phyloP scores from a whole-genome alignment of 345 rosid genomes.

The Microthlaspi erraticum region DNA sequence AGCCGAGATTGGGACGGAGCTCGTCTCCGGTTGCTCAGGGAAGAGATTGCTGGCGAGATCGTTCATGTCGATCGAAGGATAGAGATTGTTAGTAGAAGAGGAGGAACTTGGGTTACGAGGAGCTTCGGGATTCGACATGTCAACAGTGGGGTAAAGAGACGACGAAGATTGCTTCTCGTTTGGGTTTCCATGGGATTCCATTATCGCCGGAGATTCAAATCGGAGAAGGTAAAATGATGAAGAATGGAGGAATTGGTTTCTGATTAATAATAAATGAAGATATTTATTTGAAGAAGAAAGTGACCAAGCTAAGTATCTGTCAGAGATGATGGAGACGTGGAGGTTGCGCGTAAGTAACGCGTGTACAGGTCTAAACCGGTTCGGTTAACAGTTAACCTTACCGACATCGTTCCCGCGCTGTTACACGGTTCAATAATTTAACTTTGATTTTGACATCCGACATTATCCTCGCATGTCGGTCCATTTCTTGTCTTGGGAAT shows the following conservation, averaged over 20 bases:
- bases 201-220: constrained; percentile 28
- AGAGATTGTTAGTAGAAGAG: constrained; percentile 54
- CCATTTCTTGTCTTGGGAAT: neutral
- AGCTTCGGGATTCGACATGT: constrained; percentile 45
- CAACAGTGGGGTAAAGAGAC: constrained; percentile 42
- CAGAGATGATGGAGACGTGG: constrained; percentile 32
- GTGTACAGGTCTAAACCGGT: constrained; percentile 29
- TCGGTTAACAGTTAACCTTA: neutral
- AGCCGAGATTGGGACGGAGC: constrained; percentile 47
- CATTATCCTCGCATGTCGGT: constrained; percentile 15
- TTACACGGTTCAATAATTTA: neutral
- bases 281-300: constrained; percentile 34
- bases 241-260: constrained; percentile 10
- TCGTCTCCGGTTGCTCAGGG: constrained; percentile 47
- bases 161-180: constrained; percentile 26
- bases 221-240: constrained; percentile 11
- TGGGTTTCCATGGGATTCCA: constrained; percentile 32
- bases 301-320: constrained; percentile 32
- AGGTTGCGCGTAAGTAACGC: constrained; percentile 38
- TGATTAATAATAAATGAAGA: constrained; percentile 1
- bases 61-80: constrained; percentile 64
- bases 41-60: constrained; percentile 72
- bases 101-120: constrained; percentile 30
- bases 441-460: neutral
- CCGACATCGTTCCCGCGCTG: constrained; percentile 40